Conservation (phyloP, 306 rosid genomes). For the Trifolium subterraneum region DNA sequence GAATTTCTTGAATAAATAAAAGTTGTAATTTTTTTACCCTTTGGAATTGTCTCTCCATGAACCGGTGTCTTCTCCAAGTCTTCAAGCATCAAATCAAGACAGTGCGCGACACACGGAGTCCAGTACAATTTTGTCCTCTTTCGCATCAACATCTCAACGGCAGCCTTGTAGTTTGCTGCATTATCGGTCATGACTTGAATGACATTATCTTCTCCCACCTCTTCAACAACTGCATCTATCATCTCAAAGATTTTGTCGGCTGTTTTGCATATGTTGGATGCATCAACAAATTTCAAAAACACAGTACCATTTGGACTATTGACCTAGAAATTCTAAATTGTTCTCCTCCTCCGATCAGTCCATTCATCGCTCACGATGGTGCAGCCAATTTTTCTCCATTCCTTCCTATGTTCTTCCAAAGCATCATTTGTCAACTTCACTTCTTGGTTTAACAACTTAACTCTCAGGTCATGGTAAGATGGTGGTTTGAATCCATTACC, state of each 20-base stretch:
- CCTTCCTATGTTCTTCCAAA: not conserved
- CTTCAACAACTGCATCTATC: not conserved
- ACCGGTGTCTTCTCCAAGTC: no score
- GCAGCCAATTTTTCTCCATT: not conserved
- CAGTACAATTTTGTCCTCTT: not conserved
- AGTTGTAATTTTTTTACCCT: no score
- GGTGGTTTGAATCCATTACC: not conserved
- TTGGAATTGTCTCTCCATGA: no score
- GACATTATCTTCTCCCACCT: not conserved
- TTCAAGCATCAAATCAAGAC: no score
- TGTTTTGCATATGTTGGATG: not conserved
- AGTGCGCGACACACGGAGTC: no score
- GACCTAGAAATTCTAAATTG: not conserved
- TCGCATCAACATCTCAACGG: not conserved
- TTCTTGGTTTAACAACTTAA: not conserved
- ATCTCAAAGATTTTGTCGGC: not conserved
- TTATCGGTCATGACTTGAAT: not conserved
- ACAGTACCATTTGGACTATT: not conserved
- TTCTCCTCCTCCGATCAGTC: not conserved
- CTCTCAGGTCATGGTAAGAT: not conserved
- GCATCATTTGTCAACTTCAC: not conserved
- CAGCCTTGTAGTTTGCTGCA: not conserved
- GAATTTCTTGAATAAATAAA: no score
- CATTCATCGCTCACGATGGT: not conserved
- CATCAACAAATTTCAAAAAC: not conserved